Percentiles rank a stretch among this genome's conserved stretches.
Evolutionary conservation across 371 early-diverging fungal species (phyloP).

Genomic region (Nosema muscidifuracis): DNA sequence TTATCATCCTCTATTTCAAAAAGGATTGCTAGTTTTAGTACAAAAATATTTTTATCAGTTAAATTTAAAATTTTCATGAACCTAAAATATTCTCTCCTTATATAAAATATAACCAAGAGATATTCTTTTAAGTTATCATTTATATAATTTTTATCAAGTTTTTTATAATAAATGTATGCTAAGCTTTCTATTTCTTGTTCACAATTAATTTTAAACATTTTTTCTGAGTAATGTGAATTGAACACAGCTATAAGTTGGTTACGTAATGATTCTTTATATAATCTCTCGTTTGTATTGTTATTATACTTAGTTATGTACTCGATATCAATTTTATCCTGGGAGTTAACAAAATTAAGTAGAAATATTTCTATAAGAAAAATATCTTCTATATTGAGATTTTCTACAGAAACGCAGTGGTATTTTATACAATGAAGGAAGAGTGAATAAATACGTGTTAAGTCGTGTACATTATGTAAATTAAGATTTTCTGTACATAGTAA

Average conservation of each 20-base stretch:
- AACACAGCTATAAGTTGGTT: conserved; percentile 31
- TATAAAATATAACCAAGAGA: conserved; percentile 38
- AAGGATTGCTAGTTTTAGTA: conserved; percentile 43
- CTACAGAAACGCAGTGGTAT: neutral
- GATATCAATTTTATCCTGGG: neutral
- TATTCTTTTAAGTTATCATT: neutral
- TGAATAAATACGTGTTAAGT: conserved; percentile 25
- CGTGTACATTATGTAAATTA: conserved; percentile 23
- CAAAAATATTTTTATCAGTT: neutral
- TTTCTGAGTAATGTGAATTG: conserved; percentile 15
- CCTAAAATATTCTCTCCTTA: conserved; percentile 48
- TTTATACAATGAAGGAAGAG: conserved; percentile 10
- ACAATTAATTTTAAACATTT: conserved; percentile 46
- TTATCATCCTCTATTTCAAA: conserved; percentile 22
- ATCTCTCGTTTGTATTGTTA: conserved; percentile 14
- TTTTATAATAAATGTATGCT: conserved; percentile 37
- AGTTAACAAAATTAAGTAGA: conserved; percentile 5
- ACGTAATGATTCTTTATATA: conserved; percentile 9
- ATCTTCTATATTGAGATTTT: neutral
- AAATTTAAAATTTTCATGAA: conserved; percentile 40
- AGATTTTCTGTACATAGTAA: conserved; percentile 4
- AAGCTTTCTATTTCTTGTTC: conserved; percentile 60
- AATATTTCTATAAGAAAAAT: conserved; percentile 25
- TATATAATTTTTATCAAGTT: neutral
- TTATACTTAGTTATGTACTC: conserved; percentile 7